Evolutionary conservation across 2,329 filamentous ascomycete species (phyloP).

Genomic region (Penicillium sp.): DNA sequence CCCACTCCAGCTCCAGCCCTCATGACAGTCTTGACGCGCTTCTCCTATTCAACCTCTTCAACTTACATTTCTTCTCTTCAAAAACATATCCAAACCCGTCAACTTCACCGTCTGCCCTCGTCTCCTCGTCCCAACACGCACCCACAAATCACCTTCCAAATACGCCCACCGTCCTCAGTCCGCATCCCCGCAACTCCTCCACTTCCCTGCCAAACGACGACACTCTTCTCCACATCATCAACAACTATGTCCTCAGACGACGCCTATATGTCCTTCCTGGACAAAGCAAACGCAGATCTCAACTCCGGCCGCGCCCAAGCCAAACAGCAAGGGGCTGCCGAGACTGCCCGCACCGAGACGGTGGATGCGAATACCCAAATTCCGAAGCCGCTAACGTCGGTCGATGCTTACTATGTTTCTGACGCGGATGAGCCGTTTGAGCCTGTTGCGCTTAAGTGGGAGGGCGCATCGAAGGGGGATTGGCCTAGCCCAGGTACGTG

Average conservation of each 20-base stretch:
- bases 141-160: background rate
- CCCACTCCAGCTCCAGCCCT: conserved; percentile 4
- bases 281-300: conserved; percentile 79
- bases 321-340: conserved; percentile 26
- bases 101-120: background rate
- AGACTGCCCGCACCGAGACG: conserved; percentile 39
- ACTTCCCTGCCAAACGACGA: conserved; percentile 9
- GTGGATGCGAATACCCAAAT: conserved; percentile 58
- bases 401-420: conserved; percentile 71
- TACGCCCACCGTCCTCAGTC: background rate
- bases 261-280: conserved; percentile 80
- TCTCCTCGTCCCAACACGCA: background rate
- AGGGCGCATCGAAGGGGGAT: conserved; percentile 36
- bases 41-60: background rate
- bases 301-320: conserved; percentile 33
- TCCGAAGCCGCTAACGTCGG: conserved; percentile 61
- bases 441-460: conserved; percentile 69
- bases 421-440: conserved; percentile 88
- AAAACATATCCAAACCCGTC: background rate
- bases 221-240: conserved; percentile 21
- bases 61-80: background rate
- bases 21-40: background rate
- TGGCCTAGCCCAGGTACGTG: conserved; percentile 43
- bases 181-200: conserved; percentile 12
- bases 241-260: conserved; percentile 65